Evolutionary conservation across 176 grass and related monocot species (phyloP).

Genomic region (Lolium rigidum): DNA sequence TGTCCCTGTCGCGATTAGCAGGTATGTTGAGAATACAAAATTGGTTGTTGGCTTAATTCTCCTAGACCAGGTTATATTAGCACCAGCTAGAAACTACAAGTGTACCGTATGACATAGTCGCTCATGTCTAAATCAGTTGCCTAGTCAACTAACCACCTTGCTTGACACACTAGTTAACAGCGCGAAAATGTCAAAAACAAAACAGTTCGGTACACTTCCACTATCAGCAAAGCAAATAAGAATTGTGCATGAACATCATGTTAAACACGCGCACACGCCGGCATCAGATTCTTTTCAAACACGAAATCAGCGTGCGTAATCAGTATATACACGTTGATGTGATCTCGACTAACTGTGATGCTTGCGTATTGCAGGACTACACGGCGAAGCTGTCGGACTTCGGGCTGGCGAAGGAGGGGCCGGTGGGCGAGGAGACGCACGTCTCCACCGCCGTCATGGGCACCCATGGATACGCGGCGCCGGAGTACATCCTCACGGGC

Average conservation of each 20-base stretch:
- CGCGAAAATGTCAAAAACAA: background rate
- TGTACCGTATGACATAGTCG: background rate
- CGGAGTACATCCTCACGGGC: constrained; percentile 93
- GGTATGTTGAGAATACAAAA: constrained; percentile 18
- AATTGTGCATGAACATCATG: background rate
- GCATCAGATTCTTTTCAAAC: background rate
- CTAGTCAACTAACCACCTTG: background rate
- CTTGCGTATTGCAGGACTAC: constrained; percentile 59
- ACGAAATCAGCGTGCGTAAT: constrained; percentile 3
- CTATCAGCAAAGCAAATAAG: background rate
- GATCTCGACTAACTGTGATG: background rate
- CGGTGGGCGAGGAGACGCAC: constrained; percentile 76
- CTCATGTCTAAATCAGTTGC: background rate
- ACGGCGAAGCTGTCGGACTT: constrained; percentile 98
- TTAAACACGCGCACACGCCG: background rate
- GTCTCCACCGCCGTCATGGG: constrained; percentile 81
- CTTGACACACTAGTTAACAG: background rate
- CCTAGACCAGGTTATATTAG: background rate
- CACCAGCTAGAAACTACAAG: background rate
- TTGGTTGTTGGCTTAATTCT: constrained; percentile 7
- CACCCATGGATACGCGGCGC: constrained; percentile 92
- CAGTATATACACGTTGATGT: background rate
- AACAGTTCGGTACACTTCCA: background rate
- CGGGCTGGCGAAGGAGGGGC: constrained; percentile 85
- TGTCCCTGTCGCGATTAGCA: background rate